These are phyloP conservation scores for Ogataea minuta DNA, from an alignment of 805 yeast genomes.

Conservation along the genomic window DNA sequence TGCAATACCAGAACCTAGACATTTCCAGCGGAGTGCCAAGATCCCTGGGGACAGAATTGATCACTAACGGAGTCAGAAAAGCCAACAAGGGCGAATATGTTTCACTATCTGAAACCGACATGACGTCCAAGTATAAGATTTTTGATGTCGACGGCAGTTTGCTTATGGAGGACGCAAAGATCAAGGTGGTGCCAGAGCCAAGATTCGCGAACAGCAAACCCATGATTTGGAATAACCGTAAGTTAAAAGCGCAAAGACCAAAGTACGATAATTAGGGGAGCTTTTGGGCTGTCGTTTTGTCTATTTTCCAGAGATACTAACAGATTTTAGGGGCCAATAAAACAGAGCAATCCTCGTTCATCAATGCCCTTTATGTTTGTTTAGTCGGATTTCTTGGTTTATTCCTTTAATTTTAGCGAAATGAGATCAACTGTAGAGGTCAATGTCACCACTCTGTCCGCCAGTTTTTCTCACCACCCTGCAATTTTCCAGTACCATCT, in stretches of 20 bases:
- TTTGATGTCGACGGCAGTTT: conserved; percentile 42
- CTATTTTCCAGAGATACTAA: conserved; percentile 4
- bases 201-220: conserved; percentile 15
- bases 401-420: conserved; percentile 4
- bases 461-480: conserved; percentile 43
- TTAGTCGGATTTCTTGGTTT: conserved; percentile 16
- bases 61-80: conserved; percentile 47
- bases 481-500: conserved; percentile 40
- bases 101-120: conserved; percentile 41
- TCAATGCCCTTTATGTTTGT: conserved; percentile 14
- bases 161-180: conserved; percentile 20
- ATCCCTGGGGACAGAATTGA: conserved; percentile 41
- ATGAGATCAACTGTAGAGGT: neutral
- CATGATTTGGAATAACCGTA: conserved; percentile 24
- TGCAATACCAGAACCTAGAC: conserved; percentile 43
- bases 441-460: conserved; percentile 37
- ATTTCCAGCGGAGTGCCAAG: conserved; percentile 44
- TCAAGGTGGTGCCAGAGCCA: conserved; percentile 30
- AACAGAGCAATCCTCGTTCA: conserved; percentile 7
- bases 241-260: conserved; percentile 16
- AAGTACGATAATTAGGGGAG: conserved; percentile 9
- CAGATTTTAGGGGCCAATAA: conserved; percentile 14
- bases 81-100: conserved; percentile 50
- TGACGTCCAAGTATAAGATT: conserved; percentile 43
- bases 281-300: conserved; percentile 5